phyloP scores from a whole-genome alignment of 1,139 yeast species.

The Dujonia santamariae region DNA sequence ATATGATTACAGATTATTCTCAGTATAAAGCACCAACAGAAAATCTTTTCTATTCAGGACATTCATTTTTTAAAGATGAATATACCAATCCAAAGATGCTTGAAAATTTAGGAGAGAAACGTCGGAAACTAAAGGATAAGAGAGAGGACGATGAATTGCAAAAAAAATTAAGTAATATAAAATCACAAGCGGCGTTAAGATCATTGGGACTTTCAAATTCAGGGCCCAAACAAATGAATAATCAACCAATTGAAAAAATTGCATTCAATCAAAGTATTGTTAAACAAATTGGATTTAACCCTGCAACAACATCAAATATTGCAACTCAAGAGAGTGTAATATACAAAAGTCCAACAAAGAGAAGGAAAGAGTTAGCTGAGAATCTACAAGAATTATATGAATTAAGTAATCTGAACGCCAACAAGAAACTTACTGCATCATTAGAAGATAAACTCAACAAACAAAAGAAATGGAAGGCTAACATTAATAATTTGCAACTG shows the following conservation, averaged over 20 bases:
- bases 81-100: constrained; percentile 47
- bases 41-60: constrained; percentile 23
- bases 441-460: constrained; percentile 15
- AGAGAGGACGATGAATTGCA: constrained; percentile 34
- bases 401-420: constrained; percentile 18
- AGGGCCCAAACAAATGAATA: constrained; percentile 18
- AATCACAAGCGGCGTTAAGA: constrained; percentile 16
- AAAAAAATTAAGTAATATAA: constrained; percentile 21
- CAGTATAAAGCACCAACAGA: constrained; percentile 9
- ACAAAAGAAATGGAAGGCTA: constrained; percentile 21
- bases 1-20: constrained; percentile 6
- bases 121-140: constrained; percentile 30
- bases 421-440: constrained; percentile 18
- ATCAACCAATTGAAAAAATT: constrained; percentile 19
- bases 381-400: constrained; percentile 23
- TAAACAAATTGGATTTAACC: constrained; percentile 50
- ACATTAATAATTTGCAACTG: constrained; percentile 10
- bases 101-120: constrained; percentile 31
- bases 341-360: constrained; percentile 13
- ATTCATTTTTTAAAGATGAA: constrained; percentile 46
- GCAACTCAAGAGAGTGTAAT: constrained; percentile 8
- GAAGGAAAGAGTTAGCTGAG: constrained; percentile 13
- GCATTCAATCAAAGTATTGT: constrained; percentile 39
- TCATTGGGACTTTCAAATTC: constrained; percentile 13
- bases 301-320: constrained; percentile 22